phyloP scores from a whole-genome alignment of 78 protist genomes.

The Dictyostelium firmibasis region DNA sequence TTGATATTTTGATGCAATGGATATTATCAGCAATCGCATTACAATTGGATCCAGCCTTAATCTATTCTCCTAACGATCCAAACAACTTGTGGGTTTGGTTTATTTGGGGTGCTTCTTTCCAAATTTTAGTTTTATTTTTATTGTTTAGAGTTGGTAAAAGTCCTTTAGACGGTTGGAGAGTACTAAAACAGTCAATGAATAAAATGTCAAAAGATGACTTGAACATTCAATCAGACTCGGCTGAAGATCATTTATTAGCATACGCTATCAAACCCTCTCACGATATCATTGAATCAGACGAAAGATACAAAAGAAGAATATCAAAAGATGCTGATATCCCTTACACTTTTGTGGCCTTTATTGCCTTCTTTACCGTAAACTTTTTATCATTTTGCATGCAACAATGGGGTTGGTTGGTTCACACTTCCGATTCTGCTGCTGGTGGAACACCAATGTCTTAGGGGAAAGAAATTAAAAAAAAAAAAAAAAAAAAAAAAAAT shows the following conservation, averaged over 20 bases:
- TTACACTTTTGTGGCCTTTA: slow-evolving; percentile 28
- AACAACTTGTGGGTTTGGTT: slow-evolving; percentile 75
- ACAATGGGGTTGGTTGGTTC: slow-evolving; percentile 62
- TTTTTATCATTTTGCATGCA: slow-evolving; percentile 69
- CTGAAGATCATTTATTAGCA: slow-evolving; percentile 48
- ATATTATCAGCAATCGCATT: slow-evolving; percentile 17
- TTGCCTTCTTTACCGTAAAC: slow-evolving; percentile 41
- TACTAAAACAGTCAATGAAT: slow-evolving; percentile 26
- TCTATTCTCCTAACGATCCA: slow-evolving; percentile 63
- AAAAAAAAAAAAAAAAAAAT: background rate
- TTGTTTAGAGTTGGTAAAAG: slow-evolving; percentile 36
- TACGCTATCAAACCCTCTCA: slow-evolving; percentile 57
- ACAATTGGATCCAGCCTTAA: slow-evolving; percentile 32
- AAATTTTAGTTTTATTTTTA: slow-evolving; percentile 36
- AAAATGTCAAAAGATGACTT: background rate
- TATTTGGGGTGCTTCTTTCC: slow-evolving; percentile 75
- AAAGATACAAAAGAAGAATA: slow-evolving; percentile 40
- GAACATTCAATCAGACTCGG: slow-evolving; percentile 51
- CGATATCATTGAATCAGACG: slow-evolving; percentile 31
- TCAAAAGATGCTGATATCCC: slow-evolving; percentile 46
- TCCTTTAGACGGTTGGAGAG: slow-evolving; percentile 43
- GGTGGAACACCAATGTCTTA: slow-evolving; percentile 52
- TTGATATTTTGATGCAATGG: slow-evolving; percentile 70
- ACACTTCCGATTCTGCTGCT: background rate
- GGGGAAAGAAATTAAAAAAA: background rate